Conservation (phyloP, 1,284 basidiomycete species). For the Mycosarcoma maydis region DNA sequence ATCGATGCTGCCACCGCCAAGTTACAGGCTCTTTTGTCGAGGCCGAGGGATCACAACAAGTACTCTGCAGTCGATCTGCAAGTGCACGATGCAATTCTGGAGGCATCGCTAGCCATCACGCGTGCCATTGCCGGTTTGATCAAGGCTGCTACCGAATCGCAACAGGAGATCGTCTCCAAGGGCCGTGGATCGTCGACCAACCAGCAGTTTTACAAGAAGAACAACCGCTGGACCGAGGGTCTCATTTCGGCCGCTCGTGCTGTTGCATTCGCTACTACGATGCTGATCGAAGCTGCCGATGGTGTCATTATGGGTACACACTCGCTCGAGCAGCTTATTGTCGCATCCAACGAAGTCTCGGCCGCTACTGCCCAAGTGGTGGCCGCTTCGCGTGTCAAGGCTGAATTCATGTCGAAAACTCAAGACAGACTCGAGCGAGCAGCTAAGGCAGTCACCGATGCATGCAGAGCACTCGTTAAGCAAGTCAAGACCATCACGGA, state of each 20-base stretch:
- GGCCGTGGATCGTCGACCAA: conserved; percentile 86
- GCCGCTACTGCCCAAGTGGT: conserved; percentile 97
- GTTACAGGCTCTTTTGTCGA: conserved; percentile 86
- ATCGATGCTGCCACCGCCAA: conserved; percentile 93
- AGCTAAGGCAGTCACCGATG: conserved; percentile 96
- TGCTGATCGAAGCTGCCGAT: conserved; percentile 97
- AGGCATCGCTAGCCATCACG: conserved; percentile 92
- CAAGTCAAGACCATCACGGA: conserved; percentile 96
- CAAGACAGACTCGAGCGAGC: conserved; percentile 95
- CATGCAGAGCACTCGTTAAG: conserved; percentile 94
- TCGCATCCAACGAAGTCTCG: conserved; percentile 97
- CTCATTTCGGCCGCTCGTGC: conserved; percentile 97
- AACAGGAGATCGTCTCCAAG: conserved; percentile 96
- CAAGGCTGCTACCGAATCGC: conserved; percentile 93
- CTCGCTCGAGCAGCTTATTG: conserved; percentile 97
- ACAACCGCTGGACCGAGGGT: conserved; percentile 99
- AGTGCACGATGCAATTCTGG: conserved; percentile 96
- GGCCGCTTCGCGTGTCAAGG: conserved; percentile 96
- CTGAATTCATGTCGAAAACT: conserved; percentile 97
- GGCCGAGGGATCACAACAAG: conserved; percentile 82
- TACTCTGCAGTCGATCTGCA: conserved; percentile 91
- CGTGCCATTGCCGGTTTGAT: conserved; percentile 94
- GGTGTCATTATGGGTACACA: conserved; percentile 96
- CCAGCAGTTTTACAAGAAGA: conserved; percentile 99
- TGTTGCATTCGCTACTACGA: conserved; percentile 94